These are phyloP conservation scores for Coniochaeta sp. DNA, from an alignment of 2,329 filamentous ascomycete species.

Conservation along the genomic window DNA sequence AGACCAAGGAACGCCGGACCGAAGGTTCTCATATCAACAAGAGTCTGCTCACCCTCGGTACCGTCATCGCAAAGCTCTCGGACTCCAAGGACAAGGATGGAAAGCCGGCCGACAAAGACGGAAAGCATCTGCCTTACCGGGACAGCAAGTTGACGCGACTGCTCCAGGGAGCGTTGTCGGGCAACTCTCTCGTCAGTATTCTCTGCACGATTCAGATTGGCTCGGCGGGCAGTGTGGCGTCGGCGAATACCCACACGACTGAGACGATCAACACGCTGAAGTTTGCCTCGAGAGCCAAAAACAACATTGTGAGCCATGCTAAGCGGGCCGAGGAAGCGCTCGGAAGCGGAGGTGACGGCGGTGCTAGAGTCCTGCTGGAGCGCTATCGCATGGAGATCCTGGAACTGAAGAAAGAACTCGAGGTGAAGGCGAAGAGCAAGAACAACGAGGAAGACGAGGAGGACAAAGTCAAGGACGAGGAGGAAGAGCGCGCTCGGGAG, in stretches of 20 bases:
- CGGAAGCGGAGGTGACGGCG: conserved; percentile 72
- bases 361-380: conserved; percentile 80
- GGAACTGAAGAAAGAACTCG: conserved; percentile 72
- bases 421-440: conserved; percentile 68
- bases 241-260: conserved; percentile 65
- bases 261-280: conserved; percentile 96
- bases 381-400: conserved; percentile 90
- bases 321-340: conserved; percentile 90
- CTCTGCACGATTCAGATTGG: conserved; percentile 93
- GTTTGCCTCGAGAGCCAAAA: conserved; percentile 93
- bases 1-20: conserved; percentile 85
- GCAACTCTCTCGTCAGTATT: conserved; percentile 92
- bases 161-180: conserved; percentile 85
- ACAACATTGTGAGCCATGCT: conserved; percentile 94
- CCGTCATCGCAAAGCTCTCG: conserved; percentile 88
- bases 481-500: conserved; percentile 66
- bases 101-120: conserved; percentile 69
- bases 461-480: conserved; percentile 54
- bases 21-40: conserved; percentile 99
- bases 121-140: conserved; percentile 89
- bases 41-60: conserved; percentile 88
- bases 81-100: conserved; percentile 77
- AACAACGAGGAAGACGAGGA: conserved; percentile 55
- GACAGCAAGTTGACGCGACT: conserved; percentile 95
- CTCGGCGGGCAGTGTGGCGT: conserved; percentile 62